Evolutionary conservation across 176 grass and related monocot genomes (phyloP), one percentile per base, ranked within the genome.

Genomic region (Carex littledalei): DNA sequence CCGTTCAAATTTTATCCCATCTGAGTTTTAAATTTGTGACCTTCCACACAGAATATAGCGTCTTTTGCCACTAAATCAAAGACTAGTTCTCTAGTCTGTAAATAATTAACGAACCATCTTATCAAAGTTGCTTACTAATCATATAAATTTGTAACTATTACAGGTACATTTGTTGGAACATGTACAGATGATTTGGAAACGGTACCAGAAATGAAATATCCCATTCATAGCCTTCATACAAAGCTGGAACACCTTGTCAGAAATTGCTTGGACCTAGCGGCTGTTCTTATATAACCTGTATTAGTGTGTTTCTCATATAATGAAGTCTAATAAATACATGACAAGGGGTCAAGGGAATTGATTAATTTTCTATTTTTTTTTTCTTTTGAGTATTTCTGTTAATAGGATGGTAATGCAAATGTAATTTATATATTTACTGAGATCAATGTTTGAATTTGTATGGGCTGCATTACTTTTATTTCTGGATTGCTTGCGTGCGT

Each of bases 131-230:
- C 8, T 74, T 74, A 26, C 0, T 50, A 24, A 10, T 14, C n/a
- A 63, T 14, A 58, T 6, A 67, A 14, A 54, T 29, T 16, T 76
- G 29, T 53, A 5, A 22, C 20, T 50, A 15, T 76, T 47, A 16
- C 63, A 83, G 81, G 81, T 83, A 83, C 43, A 68, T 66, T 83
- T 37, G 37, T 83, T 41, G 63, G n/a, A 15, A 66, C 81, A 68
- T 83, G 81, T 14, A 63, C 21, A 5, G 81, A 83, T 68, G 58
- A 52, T 24, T 24, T 83, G 34, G 24, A 22, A 26, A 18, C 61
- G 21, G 81, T 83, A 13, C 60, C 81, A 83, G 43, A 68, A 43
- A 83, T 83, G 62, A 83, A 52, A 15, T 29, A 54, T 31, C 81
- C 81, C 10, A 52, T 83, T 68, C 37, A 18, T 35, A 6, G 15